These are phyloP conservation scores for Ophiostoma piceae DNA, from an alignment of 2,329 filamentous ascomycete genomes.

Conservation along the genomic window DNA sequence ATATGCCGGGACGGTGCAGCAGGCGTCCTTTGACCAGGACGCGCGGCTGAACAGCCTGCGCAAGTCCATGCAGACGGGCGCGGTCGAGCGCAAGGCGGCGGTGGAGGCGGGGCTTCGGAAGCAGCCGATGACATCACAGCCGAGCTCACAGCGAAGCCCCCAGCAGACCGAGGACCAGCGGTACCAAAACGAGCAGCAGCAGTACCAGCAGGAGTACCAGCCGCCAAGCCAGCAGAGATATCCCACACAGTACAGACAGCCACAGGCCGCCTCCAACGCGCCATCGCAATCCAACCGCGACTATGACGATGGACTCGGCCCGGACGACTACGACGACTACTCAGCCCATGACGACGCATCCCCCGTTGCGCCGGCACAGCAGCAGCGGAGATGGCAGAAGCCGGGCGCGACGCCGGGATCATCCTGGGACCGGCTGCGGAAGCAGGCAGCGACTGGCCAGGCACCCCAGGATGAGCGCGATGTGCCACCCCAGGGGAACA, in stretches of 20 bases:
- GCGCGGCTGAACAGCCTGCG: background rate
- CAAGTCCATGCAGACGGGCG: background rate
- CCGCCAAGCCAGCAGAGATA: background rate
- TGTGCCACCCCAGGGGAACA: background rate
- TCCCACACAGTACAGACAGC: constrained; percentile 7
- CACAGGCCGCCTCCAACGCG: background rate
- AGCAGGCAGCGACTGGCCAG: background rate
- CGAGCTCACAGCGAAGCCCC: background rate
- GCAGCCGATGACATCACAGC: background rate
- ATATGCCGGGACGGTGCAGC: background rate
- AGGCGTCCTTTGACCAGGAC: background rate
- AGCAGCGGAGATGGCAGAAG: constrained; percentile 18
- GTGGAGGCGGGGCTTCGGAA: no score
- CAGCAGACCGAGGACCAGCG: constrained; percentile 14
- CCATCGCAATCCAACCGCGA: background rate
- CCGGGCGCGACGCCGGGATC: constrained; percentile 16
- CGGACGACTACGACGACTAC: background rate
- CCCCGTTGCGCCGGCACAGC: constrained; percentile 24
- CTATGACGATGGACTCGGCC: background rate
- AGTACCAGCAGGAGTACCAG: constrained; percentile 7
- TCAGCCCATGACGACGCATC: constrained; percentile 26
- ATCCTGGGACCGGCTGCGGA: constrained; percentile 28
- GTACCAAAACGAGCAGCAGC: constrained; percentile 10
- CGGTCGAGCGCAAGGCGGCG: background rate
- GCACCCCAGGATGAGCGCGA: background rate